Conservation (phyloP, 2,329 filamentous ascomycete species). For the Talaromyces verruculosus region DNA sequence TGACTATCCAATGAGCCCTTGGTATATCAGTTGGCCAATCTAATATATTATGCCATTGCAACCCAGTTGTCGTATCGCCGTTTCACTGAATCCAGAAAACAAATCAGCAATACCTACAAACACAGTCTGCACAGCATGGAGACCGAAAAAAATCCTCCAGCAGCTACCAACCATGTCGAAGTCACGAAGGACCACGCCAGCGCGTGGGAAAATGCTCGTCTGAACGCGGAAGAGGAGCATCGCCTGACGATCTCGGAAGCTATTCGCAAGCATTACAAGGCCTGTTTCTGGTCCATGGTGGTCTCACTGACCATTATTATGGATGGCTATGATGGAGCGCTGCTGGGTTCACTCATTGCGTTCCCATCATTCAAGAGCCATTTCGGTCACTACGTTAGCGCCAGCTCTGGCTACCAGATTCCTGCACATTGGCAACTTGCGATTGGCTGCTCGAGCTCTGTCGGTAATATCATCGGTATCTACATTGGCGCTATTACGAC, state of each 20-base stretch:
- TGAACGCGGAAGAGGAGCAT: conserved; percentile 51
- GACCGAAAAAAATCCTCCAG: conserved; percentile 10
- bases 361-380: conserved; percentile 44
- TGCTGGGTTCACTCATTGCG: conserved; percentile 76
- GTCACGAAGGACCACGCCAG: background rate
- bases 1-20: background rate
- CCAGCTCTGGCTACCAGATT: conserved; percentile 39
- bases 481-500: conserved; percentile 16
- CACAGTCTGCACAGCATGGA: background rate
- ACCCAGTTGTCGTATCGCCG: background rate
- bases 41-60: background rate
- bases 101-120: background rate
- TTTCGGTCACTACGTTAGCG: conserved; percentile 36
- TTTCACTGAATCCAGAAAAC: background rate
- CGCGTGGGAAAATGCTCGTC: conserved; percentile 37
- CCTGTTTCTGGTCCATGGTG: conserved; percentile 76
- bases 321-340: conserved; percentile 82
- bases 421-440: conserved; percentile 19
- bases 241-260: conserved; percentile 73
- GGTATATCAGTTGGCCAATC: background rate
- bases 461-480: conserved; percentile 22
- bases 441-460: conserved; percentile 14
- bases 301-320: conserved; percentile 90
- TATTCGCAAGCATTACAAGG: conserved; percentile 80
- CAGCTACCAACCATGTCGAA: conserved; percentile 16